Base-by-base conservation (phyloP, 2,329 filamentous ascomycete species). In the Akanthomyces lecanii region DNA sequence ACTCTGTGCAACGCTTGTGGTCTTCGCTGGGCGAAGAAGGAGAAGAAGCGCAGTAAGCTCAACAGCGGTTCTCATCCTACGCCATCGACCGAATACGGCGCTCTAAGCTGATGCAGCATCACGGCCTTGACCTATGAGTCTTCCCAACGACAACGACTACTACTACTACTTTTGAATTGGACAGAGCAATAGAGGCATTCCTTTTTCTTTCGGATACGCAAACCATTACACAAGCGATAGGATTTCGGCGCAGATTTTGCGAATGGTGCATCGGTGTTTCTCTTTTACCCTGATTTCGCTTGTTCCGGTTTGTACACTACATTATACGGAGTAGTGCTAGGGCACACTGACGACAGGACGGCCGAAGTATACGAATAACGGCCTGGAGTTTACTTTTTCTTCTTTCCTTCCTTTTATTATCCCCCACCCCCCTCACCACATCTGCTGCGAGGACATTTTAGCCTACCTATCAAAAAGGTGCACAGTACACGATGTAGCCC, bases 1-100 rank as follows among this genome's bases (percentile, higher is more conserved):
- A 97, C 94, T 10, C 79, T 98, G 14, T 98, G 94, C 76, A 98
- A 98, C 77, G 94, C 94, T 8, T 98, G 94, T 73, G 94, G 94
- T 44, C 78, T 89, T 36, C 81, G 87, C 59, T 89, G 87, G 87
- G 86, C 87, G 18, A 87, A 90, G 84, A 92, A 91, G 72, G 91
- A 95, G 72, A 95, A 95, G 81, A 94, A 92, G 72, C 75, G 72
- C 51, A 72, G 70, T 63, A 72, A 64, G 23, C 64, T 59, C 50
- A 67, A 64, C 50, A 28, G 61, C 42, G 51, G 57, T 47, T 59
- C 63, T 33, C 69, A 70, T 16, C 66, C 66, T 21, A 62, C 54
- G 16, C 54, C 66, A 1, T 63, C 65, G 25, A 56, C 68, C 5
- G 72, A 75, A 42, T 68, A 71, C 14, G 57, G 65, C 5, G 66